Conservation (phyloP, 1,284 basidiomycete species). For the Apiotrichum porosum region DNA sequence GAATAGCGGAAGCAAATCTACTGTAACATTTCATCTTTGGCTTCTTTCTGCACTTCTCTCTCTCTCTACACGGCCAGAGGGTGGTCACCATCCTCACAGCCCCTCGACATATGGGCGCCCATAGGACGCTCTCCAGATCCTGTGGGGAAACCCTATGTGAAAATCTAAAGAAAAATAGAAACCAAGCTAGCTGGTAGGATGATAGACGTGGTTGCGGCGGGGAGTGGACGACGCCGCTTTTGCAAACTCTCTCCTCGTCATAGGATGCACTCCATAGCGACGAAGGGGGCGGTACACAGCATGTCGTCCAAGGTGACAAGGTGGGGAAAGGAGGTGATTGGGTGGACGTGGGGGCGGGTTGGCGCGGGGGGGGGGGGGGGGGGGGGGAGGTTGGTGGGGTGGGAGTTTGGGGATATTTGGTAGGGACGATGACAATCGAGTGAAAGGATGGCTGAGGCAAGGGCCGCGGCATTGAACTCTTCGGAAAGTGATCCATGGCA, state of each 20-base stretch:
- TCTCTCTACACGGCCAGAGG: constrained; percentile 16
- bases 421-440: background rate
- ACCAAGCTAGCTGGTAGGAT: constrained; percentile 20
- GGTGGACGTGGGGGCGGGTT: no score
- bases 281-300: no score
- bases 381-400: background rate
- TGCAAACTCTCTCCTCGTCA: no score
- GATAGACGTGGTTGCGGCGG: constrained; percentile 9
- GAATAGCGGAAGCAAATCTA: no score
- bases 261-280: no score
- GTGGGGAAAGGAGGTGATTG: no score
- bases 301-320: background rate
- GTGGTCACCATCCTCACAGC: constrained; percentile 16
- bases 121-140: constrained; percentile 4
- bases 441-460: background rate
- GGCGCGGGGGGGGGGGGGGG: no score
- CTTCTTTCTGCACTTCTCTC: constrained; percentile 1
- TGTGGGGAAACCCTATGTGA: constrained; percentile 10
- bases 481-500: background rate
- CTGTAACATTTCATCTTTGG: no score
- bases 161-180: constrained; percentile 19
- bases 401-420: background rate
- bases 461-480: background rate
- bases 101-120: constrained; percentile 9
- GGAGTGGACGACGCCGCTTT: no score